Conservation (phyloP, 768 basidiomycete genomes). For the Russula sp. region DNA sequence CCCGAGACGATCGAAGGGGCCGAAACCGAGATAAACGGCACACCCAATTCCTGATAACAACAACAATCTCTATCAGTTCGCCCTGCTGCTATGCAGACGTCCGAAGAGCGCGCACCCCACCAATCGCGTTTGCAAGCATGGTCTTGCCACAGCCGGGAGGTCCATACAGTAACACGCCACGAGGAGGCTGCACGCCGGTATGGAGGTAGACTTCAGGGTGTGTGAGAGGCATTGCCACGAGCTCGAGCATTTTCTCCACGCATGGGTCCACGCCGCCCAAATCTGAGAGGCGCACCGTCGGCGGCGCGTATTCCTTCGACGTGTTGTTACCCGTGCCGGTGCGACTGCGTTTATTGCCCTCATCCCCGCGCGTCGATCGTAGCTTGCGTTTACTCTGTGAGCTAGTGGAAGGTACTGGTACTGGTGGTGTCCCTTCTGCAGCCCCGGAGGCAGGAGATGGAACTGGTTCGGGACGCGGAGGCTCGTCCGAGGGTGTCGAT, state of each 20-base stretch:
- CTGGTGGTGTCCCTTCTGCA: slow-evolving; percentile 17
- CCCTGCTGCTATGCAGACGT: not conserved
- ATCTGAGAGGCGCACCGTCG: slow-evolving; percentile 72
- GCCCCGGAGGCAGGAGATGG: slow-evolving; percentile 1
- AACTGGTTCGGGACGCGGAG: slow-evolving; percentile 10
- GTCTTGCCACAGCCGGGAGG: slow-evolving; percentile 99
- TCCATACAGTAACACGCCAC: slow-evolving; percentile 91
- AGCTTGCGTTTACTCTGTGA: slow-evolving; percentile 59
- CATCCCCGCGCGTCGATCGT: slow-evolving; percentile 53
- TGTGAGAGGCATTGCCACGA: slow-evolving; percentile 92
- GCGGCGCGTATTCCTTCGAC: slow-evolving; percentile 68
- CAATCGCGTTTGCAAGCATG: slow-evolving; percentile 88
- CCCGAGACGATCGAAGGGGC: slow-evolving; percentile 96
- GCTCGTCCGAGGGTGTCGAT: slow-evolving; percentile 20
- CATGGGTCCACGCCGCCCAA: slow-evolving; percentile 85
- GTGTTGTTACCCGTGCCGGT: slow-evolving; percentile 38
- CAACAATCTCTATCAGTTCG: not conserved
- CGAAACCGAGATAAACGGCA: slow-evolving; percentile 92
- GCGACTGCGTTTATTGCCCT: slow-evolving; percentile 55
- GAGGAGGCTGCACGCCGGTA: slow-evolving; percentile 87
- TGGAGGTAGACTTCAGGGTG: slow-evolving; percentile 96
- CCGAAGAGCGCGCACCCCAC: slow-evolving; percentile 61
- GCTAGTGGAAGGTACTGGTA: slow-evolving; percentile 30
- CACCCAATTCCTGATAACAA: slow-evolving; percentile 69
- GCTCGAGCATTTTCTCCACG: slow-evolving; percentile 90